Conservation (phyloP, 176 grass and related monocot genomes). For the Olyra latifolia region DNA sequence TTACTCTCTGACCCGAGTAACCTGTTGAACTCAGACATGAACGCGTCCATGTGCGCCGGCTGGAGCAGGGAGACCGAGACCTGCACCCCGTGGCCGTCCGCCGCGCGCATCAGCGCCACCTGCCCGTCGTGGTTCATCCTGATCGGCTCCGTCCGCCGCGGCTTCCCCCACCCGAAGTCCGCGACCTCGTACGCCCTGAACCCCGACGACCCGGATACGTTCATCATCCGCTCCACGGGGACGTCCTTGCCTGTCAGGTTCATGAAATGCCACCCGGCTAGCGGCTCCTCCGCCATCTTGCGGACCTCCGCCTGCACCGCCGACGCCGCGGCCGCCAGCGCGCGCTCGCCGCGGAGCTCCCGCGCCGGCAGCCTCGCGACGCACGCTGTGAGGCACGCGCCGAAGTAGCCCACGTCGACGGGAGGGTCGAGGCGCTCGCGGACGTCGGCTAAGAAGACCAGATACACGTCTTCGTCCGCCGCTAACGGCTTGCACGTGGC, state of each 20-base stretch:
- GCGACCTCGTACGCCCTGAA: slow-evolving; percentile 43
- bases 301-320: slow-evolving; percentile 30
- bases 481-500: slow-evolving; percentile 6
- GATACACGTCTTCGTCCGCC: slow-evolving; percentile 7
- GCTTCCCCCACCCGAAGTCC: slow-evolving; percentile 58
- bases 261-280: slow-evolving; percentile 29
- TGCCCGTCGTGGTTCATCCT: slow-evolving; percentile 28
- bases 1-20: not conserved
- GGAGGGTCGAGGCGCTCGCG: slow-evolving; percentile 42
- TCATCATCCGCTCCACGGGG: not conserved
- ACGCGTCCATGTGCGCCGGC: slow-evolving; percentile 12
- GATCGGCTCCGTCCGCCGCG: slow-evolving; percentile 38
- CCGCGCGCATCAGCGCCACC: not conserved
- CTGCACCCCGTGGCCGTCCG: slow-evolving; percentile 27
- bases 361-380: not conserved
- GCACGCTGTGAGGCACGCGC: slow-evolving; percentile 29
- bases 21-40: slow-evolving; percentile 2
- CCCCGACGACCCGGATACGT: slow-evolving; percentile 29
- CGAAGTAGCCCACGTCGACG: slow-evolving; percentile 23
- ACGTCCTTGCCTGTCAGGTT: fast-evolving
- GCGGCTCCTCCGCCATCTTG: slow-evolving; percentile 9
- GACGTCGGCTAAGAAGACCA: slow-evolving; percentile 39
- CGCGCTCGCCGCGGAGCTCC: slow-evolving; percentile 6
- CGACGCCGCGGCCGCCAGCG: not conserved
- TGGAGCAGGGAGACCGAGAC: slow-evolving; percentile 14